Conservation (phyloP, 1,284 basidiomycete genomes). For the Apiotrichum veenhuisii region DNA sequence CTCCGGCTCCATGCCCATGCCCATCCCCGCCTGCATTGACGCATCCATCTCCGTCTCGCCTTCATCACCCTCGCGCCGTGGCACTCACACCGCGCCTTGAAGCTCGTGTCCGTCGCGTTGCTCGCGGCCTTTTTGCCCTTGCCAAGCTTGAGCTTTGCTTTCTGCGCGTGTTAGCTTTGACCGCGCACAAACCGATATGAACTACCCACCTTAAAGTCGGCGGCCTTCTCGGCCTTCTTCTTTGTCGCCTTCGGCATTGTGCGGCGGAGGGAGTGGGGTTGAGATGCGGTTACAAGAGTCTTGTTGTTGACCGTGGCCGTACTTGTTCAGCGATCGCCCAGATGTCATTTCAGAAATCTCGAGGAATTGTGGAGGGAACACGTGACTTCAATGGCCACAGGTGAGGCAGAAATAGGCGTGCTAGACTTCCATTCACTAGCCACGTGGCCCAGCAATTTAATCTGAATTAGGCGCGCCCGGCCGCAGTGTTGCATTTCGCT, state of each 20-base stretch:
- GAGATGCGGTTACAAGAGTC: background rate
- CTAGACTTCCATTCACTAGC: no score
- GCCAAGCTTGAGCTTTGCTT: conserved; percentile 93
- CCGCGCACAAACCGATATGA: background rate
- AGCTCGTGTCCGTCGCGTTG: conserved; percentile 92
- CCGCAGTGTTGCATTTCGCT: no score
- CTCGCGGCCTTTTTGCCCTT: conserved; percentile 79
- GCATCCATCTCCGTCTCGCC: no score
- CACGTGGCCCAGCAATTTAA: no score
- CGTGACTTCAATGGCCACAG: no score
- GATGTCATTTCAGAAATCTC: background rate
- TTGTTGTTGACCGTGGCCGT: background rate
- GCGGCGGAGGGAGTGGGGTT: no score
- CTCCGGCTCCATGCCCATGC: no score
- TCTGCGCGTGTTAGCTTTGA: conserved; percentile 54
- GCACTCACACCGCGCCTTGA: conserved; percentile 78
- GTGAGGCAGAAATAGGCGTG: no score
- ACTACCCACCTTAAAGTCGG: conserved; percentile 72
- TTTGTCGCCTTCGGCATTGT: conserved; percentile 79
- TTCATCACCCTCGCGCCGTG: no score
- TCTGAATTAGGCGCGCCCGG: no score
- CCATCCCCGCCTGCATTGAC: no score
- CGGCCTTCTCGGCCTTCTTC: conserved; percentile 78
- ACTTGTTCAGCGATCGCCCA: background rate
- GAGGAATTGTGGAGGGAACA: background rate